phyloP scores from a whole-genome alignment of 345 rosid species.

The Pugionium dolabratum region DNA sequence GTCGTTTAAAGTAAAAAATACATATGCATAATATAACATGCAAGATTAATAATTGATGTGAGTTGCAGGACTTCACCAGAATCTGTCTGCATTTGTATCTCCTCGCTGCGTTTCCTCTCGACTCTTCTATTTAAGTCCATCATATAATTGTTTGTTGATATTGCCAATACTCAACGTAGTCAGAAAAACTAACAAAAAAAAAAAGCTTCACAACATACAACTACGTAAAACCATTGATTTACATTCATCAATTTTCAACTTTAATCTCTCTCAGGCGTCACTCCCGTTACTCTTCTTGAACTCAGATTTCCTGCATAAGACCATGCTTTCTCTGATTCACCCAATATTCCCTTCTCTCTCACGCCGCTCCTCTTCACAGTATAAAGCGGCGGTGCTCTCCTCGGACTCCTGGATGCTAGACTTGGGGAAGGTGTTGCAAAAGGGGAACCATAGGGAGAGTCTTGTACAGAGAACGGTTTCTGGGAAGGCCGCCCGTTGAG shows the following conservation, averaged over 20 bases:
- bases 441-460: constrained; percentile 68
- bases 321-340: constrained; percentile 65
- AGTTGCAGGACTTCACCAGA: not conserved
- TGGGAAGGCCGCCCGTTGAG: constrained; percentile 65
- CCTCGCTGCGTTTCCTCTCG: not conserved
- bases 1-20: not conserved
- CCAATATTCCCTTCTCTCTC: constrained; percentile 44
- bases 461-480: constrained; percentile 70
- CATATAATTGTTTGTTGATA: constrained; percentile 22
- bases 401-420: constrained; percentile 61
- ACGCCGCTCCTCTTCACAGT: constrained; percentile 42
- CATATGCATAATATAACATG: no score
- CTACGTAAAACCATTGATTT: constrained; percentile 25
- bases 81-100: not conserved
- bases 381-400: constrained; percentile 46
- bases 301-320: constrained; percentile 76
- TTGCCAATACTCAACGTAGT: constrained; percentile 24
- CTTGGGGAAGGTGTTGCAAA: constrained; percentile 71
- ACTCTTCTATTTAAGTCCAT: constrained; percentile 11
- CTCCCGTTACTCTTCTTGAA: constrained; percentile 62
- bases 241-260: constrained; percentile 22
- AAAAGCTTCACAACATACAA: constrained; percentile 25
- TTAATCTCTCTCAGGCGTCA: constrained; percentile 89
- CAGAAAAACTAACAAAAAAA: not conserved
- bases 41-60: not conserved